Conservation (phyloP, 2,329 filamentous ascomycete species). For the Fusarium abutilonis region DNA sequence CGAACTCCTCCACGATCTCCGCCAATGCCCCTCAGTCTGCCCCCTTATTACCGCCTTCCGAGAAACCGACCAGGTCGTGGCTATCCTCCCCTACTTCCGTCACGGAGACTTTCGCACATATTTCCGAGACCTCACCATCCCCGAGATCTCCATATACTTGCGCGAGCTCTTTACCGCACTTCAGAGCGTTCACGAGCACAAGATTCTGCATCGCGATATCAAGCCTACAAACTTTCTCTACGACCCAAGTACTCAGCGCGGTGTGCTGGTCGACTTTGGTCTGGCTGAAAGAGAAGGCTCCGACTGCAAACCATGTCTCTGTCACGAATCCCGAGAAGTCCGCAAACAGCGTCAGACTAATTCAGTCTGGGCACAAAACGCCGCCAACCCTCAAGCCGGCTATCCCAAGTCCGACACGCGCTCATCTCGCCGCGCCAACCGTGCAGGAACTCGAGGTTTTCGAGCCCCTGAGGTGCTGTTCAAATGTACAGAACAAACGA, state of each 20-base stretch:
- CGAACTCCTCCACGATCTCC: slow-evolving; percentile 88
- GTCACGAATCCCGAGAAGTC: slow-evolving; percentile 70
- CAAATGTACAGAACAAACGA: slow-evolving; percentile 95
- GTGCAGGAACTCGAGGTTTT: slow-evolving; percentile 94
- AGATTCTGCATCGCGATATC: slow-evolving; percentile 93
- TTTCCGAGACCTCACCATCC: slow-evolving; percentile 87
- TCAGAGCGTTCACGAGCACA: slow-evolving; percentile 80
- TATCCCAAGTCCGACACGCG: slow-evolving; percentile 92
- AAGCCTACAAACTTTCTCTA: slow-evolving; percentile 99
- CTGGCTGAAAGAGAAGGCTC: slow-evolving; percentile 85
- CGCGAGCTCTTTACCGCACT: slow-evolving; percentile 87
- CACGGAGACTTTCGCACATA: slow-evolving; percentile 96
- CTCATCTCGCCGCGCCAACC: slow-evolving; percentile 88
- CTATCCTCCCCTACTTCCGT: slow-evolving; percentile 93
- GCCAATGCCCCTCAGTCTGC: slow-evolving; percentile 85
- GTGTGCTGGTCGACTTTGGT: slow-evolving; percentile 98
- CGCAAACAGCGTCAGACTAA: slow-evolving; percentile 68
- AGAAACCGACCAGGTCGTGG: slow-evolving; percentile 91
- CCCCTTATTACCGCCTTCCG: slow-evolving; percentile 98
- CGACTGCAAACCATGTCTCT: slow-evolving; percentile 84
- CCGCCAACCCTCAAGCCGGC: slow-evolving; percentile 64
- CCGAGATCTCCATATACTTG: slow-evolving; percentile 91
- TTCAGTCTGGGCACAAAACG: slow-evolving; percentile 66
- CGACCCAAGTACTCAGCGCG: slow-evolving; percentile 79
- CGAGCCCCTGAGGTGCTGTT: slow-evolving; percentile 95